A percentile compares a stretch with the other conserved stretches of the same genome.
Conservation (phyloP, 1,139 yeast genomes). For the Groenewaldozyma auringiensis region DNA sequence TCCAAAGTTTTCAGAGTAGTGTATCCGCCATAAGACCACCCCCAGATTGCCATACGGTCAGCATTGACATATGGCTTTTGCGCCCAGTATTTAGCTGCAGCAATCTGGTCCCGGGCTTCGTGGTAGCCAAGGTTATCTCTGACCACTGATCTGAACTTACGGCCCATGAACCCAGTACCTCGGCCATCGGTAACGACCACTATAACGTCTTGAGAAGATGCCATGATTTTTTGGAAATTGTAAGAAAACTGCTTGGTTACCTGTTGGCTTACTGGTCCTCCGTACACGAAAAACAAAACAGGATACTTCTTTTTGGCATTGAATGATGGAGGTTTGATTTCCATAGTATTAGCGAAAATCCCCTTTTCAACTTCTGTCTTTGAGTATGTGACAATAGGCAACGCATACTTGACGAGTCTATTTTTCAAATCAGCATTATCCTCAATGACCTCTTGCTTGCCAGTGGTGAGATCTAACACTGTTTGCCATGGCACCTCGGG, state of each 20-base stretch:
- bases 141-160: constrained; percentile 65
- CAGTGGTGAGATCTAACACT: constrained; percentile 39
- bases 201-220: constrained; percentile 62
- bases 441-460: constrained; percentile 32
- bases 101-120: constrained; percentile 79
- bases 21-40: constrained; percentile 91
- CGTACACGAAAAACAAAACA: constrained; percentile 73
- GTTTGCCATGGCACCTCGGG: constrained; percentile 63
- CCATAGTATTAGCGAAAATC: constrained; percentile 56
- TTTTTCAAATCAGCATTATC: constrained; percentile 27
- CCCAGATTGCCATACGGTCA: constrained; percentile 79
- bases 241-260: constrained; percentile 48
- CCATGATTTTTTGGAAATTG: constrained; percentile 62
- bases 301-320: constrained; percentile 53
- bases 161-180: constrained; percentile 89
- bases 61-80: constrained; percentile 47
- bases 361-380: constrained; percentile 39
- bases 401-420: constrained; percentile 33
- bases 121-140: constrained; percentile 66
- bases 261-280: constrained; percentile 89
- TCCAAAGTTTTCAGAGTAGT: constrained; percentile 71
- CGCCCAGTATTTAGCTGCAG: constrained; percentile 58
- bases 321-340: constrained; percentile 67
- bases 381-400: constrained; percentile 52
- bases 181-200: constrained; percentile 86